A percentile compares a stretch with the other conserved stretches of the same genome.
Conservation (phyloP, 768 basidiomycete genomes). For the Panaeolus cyanescens region DNA sequence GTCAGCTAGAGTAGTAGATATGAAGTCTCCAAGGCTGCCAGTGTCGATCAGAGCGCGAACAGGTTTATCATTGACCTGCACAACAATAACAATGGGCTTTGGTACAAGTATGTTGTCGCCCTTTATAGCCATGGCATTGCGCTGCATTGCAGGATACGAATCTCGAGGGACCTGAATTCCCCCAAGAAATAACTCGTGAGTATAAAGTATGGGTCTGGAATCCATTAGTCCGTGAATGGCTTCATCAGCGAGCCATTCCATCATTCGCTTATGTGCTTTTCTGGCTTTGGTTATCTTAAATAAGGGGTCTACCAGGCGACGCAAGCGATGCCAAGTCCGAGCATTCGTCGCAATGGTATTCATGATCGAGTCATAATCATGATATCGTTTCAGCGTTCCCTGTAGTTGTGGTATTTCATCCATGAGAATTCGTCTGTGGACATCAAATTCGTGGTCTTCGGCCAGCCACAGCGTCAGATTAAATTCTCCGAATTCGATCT, state of each 20-base stretch:
- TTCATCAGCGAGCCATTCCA: neutral
- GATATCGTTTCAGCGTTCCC: too few relatives aligned
- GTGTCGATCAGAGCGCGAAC: slow-evolving; percentile 36
- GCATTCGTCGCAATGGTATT: neutral
- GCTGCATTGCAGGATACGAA: slow-evolving; percentile 21
- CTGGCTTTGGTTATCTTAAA: too few relatives aligned
- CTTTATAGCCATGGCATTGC: slow-evolving; percentile 22
- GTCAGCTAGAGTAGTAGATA: slow-evolving; percentile 35
- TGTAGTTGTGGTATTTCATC: too few relatives aligned
- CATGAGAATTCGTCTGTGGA: neutral
- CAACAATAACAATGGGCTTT: slow-evolving; percentile 31
- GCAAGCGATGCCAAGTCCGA: neutral
- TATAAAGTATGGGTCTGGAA: too few relatives aligned
- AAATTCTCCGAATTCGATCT: neutral
- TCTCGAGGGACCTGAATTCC: slow-evolving; percentile 15
- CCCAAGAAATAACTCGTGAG: too few relatives aligned
- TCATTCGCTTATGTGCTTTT: neutral
- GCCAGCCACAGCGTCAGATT: neutral
- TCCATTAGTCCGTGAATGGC: too few relatives aligned
- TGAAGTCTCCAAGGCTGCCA: slow-evolving; percentile 42
- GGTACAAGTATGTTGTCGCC: slow-evolving; percentile 21
- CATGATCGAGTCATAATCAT: neutral
- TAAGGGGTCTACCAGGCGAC: neutral
- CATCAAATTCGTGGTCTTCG: neutral
- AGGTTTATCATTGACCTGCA: slow-evolving; percentile 32